Evolutionary conservation across 139 green algal species (phyloP), one percentile per base, ranked within the genome.

Genomic region (Dunaliella primolecta): DNA sequence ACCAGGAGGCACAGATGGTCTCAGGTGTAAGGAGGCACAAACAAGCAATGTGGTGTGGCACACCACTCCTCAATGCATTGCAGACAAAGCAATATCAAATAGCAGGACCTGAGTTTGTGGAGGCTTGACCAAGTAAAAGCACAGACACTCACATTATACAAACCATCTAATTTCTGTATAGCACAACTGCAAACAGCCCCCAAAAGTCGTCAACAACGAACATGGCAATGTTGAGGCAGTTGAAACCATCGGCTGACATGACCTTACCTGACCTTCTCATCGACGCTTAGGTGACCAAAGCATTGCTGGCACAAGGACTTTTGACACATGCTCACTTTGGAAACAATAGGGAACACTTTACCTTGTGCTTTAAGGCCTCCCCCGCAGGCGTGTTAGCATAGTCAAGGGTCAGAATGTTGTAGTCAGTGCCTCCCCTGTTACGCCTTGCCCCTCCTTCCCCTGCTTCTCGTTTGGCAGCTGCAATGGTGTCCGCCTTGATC

Each of bases 401-500:
- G 71, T 87, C 37, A 0, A 92, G 81, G 1, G 80, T 87, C n/a
- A 92, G 78, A 76, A 92, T 90, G 89, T 92, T 87, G 81, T 87
- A 90, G 71, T 64, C 32, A n/a, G 86, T 74, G 64, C 85, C 84
- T 72, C 87, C 84, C 33, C 80, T 75, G 70, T 90, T 90, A 20
- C 78, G 84, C 31, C 79, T 81, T n/a, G 33, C 71, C 3, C 87
- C 84, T 21, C 80, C 80, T 56, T 77, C 30, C 24, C 80, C 80
- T 33, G 80, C 55, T 21, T 70, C 78, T 20, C 75, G 75, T 30
- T 80, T 80, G 2, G 75, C 75, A 37, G 75, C 75, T 1, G 33
- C 3, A 21, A 32, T 31, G 27, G 71, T 21, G 21, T 77, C 71
- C 29, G 15, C 25, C 29, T 77, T 21, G 15, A 15, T 29, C 15